Conservation (phyloP, 2,329 filamentous ascomycete species). For the Fusarium multiceps region DNA sequence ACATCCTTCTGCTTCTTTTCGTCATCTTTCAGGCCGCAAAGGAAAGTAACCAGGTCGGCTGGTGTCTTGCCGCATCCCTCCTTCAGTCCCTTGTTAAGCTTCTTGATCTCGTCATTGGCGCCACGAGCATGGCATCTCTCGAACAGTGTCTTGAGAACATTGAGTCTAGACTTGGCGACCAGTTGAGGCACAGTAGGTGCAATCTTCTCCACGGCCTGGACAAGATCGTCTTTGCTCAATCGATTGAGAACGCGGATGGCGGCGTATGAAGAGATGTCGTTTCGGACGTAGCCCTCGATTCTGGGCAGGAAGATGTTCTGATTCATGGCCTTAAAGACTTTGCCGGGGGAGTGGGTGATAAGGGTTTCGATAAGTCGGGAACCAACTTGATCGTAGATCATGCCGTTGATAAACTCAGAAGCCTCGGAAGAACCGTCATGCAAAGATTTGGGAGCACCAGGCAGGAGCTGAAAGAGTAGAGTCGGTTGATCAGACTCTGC, state of each 20-base stretch:
- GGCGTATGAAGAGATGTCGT: conserved; percentile 90
- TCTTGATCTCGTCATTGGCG: conserved; percentile 62
- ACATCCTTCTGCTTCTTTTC: conserved; percentile 53
- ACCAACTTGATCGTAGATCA: conserved; percentile 91
- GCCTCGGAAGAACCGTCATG: conserved; percentile 78
- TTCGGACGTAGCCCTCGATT: conserved; percentile 83
- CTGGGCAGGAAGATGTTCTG: conserved; percentile 81
- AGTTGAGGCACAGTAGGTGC: conserved; percentile 78
- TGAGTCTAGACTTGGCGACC: conserved; percentile 79
- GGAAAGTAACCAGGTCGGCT: conserved; percentile 60
- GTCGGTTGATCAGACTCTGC: conserved; percentile 55
- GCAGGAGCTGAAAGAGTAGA: conserved; percentile 81
- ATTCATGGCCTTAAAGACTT: conserved; percentile 90
- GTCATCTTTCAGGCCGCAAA: conserved; percentile 59
- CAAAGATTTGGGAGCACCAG: conserved; percentile 77
- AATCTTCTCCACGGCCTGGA: conserved; percentile 77
- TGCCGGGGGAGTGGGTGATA: conserved; percentile 82
- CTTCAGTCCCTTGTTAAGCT: conserved; percentile 60
- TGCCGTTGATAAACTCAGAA: conserved; percentile 80
- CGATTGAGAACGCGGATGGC: conserved; percentile 85
- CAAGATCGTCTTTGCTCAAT: conserved; percentile 86
- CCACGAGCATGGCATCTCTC: conserved; percentile 82
- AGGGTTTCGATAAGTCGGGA: conserved; percentile 91
- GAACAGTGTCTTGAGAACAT: conserved; percentile 83
- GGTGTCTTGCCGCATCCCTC: conserved; percentile 61